Conservation (phyloP, 2,329 filamentous ascomycete species). For the Aspergillus sp. region DNA sequence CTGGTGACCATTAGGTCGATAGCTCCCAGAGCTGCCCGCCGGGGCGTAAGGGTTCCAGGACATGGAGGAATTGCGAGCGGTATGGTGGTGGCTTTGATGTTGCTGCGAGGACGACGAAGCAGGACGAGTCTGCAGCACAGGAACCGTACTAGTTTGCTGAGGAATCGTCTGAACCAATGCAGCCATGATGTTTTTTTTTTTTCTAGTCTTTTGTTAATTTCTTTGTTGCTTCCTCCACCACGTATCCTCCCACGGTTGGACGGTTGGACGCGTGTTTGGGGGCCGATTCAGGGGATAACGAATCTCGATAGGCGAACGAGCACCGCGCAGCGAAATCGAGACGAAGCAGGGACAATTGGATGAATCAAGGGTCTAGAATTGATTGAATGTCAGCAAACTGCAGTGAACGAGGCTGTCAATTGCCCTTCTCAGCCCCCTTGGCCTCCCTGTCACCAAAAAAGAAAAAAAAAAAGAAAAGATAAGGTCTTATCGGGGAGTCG, state of each 20-base stretch:
- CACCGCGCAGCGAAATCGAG: slow-evolving; percentile 4
- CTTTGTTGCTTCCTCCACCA: slow-evolving; percentile 6
- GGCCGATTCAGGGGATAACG: slow-evolving; percentile 10
- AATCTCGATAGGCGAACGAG: slow-evolving; percentile 5
- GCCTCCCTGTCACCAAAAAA: not conserved
- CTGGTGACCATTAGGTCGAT: slow-evolving; percentile 45
- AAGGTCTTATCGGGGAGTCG: slow-evolving; percentile 26
- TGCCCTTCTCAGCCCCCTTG: too few species aligned
- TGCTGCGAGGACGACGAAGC: slow-evolving; percentile 50
- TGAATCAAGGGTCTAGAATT: not conserved
- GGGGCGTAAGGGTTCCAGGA: slow-evolving; percentile 39
- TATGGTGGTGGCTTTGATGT: slow-evolving; percentile 27
- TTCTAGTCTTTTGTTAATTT: slow-evolving; percentile 3
- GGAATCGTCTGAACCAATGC: slow-evolving; percentile 76
- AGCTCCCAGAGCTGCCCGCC: slow-evolving; percentile 35
- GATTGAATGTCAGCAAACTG: not conserved
- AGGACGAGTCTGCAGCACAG: slow-evolving; percentile 69
- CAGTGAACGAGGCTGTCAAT: too few species aligned
- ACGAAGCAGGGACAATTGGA: not conserved
- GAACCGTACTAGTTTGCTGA: slow-evolving; percentile 65
- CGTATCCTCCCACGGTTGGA: slow-evolving; percentile 1
- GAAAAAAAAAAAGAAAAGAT: slow-evolving; percentile 13
- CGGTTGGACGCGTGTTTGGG: slow-evolving; percentile 7
- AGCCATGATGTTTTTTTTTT: slow-evolving; percentile 58
- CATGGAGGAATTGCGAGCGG: slow-evolving; percentile 31